A percentile compares a stretch with the other conserved stretches of the same genome.
Conservation (phyloP, 495 filamentous ascomycete species). For the Xylaria longipes region DNA sequence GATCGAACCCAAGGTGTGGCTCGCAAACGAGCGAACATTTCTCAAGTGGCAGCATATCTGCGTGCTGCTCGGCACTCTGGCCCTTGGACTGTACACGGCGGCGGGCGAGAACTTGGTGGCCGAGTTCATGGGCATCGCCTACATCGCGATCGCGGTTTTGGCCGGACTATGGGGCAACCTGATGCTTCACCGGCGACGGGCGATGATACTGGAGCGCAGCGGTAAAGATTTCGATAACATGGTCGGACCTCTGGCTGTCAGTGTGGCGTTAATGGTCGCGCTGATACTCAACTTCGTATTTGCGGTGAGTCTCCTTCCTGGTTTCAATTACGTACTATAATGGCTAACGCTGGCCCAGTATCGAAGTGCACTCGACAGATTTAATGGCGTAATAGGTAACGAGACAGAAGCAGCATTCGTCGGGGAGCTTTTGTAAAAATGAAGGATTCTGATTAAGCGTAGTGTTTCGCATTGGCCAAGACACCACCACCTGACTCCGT, state of each 20-base stretch:
- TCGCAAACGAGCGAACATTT: conserved; percentile 96
- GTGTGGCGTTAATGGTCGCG: conserved; percentile 76
- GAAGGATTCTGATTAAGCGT: neutral
- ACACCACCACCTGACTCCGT: neutral
- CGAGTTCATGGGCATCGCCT: conserved; percentile 75
- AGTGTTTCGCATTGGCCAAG: neutral
- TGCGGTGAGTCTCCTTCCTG: conserved; percentile 55
- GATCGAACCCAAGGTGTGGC: conserved; percentile 97
- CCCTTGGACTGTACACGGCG: conserved; percentile 86
- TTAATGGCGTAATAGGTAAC: conserved; percentile 29
- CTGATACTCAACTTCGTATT: conserved; percentile 89
- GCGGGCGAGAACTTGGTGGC: conserved; percentile 78
- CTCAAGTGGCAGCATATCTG: conserved; percentile 97
- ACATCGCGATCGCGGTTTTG: conserved; percentile 82
- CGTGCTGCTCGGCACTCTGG: conserved; percentile 80
- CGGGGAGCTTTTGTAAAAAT: conserved; percentile 34
- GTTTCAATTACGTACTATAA: neutral
- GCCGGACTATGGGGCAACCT: conserved; percentile 86
- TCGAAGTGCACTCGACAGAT: conserved; percentile 37
- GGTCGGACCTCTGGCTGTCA: conserved; percentile 83
- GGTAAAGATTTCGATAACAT: conserved; percentile 92
- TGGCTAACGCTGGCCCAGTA: conserved; percentile 37
- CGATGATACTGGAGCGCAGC: conserved; percentile 81
- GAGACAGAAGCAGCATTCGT: conserved; percentile 34
- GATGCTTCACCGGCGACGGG: conserved; percentile 75